These are phyloP conservation scores for Scedosporium apiospermum DNA, from an alignment of 2,329 filamentous ascomycete species.

Conservation along the genomic window DNA sequence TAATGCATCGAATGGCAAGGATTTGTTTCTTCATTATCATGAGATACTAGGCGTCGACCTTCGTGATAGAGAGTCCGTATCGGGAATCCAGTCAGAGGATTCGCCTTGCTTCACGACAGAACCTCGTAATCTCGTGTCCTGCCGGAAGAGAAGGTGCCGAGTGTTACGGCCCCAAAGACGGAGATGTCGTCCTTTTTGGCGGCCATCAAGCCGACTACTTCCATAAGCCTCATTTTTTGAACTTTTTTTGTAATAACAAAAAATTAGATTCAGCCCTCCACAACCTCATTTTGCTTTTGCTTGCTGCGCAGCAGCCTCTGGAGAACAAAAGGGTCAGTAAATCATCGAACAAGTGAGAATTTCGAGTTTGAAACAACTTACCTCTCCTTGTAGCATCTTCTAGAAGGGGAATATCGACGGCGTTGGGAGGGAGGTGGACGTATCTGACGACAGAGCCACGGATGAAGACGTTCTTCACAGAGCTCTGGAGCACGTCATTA, in stretches of 20 bases:
- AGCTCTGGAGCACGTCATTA: conserved; percentile 34
- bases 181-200: not conserved
- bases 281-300: conserved; percentile 41
- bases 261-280: not conserved
- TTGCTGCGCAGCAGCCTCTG: conserved; percentile 49
- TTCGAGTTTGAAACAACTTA: conserved; percentile 18
- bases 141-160: not conserved
- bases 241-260: not conserved
- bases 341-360: not conserved
- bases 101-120: not conserved
- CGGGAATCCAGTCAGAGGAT: not conserved
- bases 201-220: not conserved
- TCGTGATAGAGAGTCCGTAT: not conserved
- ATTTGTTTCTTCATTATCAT: not conserved
- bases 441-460: conserved; percentile 88
- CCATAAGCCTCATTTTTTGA: not conserved
- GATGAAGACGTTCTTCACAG: conserved; percentile 94
- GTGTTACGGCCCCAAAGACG: not conserved
- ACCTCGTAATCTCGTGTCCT: not conserved
- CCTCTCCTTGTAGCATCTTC: conserved; percentile 89
- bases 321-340: conserved; percentile 2
- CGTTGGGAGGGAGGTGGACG: conserved; percentile 72
- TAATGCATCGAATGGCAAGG: not conserved
- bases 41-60: not conserved
- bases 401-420: conserved; percentile 76